Evolutionary conservation across 2,329 filamentous ascomycete genomes (phyloP), one percentile per base, ranked within the genome.

Genomic region (Colletotrichum chrysophilum): DNA sequence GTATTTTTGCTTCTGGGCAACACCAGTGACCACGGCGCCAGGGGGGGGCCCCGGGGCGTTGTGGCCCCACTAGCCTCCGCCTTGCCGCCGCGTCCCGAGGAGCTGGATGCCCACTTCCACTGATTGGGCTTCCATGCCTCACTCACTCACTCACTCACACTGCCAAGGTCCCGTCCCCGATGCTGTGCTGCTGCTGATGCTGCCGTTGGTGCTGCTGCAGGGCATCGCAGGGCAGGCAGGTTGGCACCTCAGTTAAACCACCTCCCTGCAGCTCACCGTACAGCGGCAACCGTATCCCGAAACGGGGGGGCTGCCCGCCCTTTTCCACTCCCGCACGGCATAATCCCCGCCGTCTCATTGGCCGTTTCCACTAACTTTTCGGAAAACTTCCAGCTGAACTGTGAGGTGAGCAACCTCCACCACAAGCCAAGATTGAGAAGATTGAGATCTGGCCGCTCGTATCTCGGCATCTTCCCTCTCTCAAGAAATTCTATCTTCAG

Each of bases 21-120:
- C 28, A 34, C 12, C 32, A 34, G 32, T 34, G 32, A 34, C 12
- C 32, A 30, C 32, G 60, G 16, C 9, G n/a, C n/a, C 36, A 48
- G 62, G 52, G 70, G 70, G 9, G 38, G 28, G 9, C 28, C 52
- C 52, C 48, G 43, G 18, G 32, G 30, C 12, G 52, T 18, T n/a
- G 26, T 13, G 12, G 61, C n/a, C 12, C 65, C 66, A 26, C 69
- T 75, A 67, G 38, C 70, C 64, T 75, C 62, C 69, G 56, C 69
- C 69, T 43, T 73, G 73, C 43, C 73, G 69, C 73, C 64, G 70
- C 55, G 73, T 73, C 70, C 74, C 74, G 65, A 74, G 74, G 34
- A 74, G 43, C 74, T 74, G 74, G 74, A 74, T 67, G 69, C 52
- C 71, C 69, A 60, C 26, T 18, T 60, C 24, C 21, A n/a, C 16